Conservation (phyloP, 2,329 filamentous ascomycete genomes). For the Penicillium hesseltinei region DNA sequence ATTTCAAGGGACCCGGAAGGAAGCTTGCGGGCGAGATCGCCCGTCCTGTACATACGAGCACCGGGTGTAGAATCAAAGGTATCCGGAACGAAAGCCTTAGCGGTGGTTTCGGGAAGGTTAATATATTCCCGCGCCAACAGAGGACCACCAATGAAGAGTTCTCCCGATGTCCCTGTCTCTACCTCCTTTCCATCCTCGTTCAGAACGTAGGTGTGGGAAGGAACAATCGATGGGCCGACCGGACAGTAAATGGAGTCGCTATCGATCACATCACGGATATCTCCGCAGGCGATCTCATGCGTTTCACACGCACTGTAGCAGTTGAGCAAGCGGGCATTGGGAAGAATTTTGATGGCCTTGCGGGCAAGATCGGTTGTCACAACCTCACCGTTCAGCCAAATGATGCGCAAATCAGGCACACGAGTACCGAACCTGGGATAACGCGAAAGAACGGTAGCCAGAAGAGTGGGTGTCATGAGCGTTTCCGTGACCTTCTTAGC, state of each 20-base stretch:
- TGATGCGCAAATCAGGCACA: conserved; percentile 64
- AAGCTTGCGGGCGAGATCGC: conserved; percentile 67
- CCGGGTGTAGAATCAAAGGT: conserved; percentile 60
- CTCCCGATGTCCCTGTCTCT: conserved; percentile 61
- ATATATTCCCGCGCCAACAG: conserved; percentile 74
- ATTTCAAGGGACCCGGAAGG: conserved; percentile 70
- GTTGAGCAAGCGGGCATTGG: conserved; percentile 69
- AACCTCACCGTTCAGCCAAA: conserved; percentile 82
- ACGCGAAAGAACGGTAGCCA: conserved; percentile 70
- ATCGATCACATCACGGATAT: conserved; percentile 66
- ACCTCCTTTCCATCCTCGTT: conserved; percentile 67
- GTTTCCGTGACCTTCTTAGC: conserved; percentile 71
- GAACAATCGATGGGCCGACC: conserved; percentile 68
- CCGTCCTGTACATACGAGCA: conserved; percentile 71
- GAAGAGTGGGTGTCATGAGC: conserved; percentile 76
- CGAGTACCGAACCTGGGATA: conserved; percentile 64
- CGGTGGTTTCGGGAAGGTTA: conserved; percentile 75
- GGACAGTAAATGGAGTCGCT: conserved; percentile 67
- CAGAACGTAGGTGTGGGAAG: conserved; percentile 68
- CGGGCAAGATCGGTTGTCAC: conserved; percentile 74
- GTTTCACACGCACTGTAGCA: conserved; percentile 82
- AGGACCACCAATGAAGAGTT: conserved; percentile 72
- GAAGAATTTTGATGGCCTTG: conserved; percentile 65
- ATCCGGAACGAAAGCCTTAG: conserved; percentile 67
- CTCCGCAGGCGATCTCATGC: conserved; percentile 74